Percentiles rank a stretch among this genome's conserved stretches.
phyloP scores from a whole-genome alignment of 2,329 filamentous ascomycete genomes.

The Monosporascus sp. region DNA sequence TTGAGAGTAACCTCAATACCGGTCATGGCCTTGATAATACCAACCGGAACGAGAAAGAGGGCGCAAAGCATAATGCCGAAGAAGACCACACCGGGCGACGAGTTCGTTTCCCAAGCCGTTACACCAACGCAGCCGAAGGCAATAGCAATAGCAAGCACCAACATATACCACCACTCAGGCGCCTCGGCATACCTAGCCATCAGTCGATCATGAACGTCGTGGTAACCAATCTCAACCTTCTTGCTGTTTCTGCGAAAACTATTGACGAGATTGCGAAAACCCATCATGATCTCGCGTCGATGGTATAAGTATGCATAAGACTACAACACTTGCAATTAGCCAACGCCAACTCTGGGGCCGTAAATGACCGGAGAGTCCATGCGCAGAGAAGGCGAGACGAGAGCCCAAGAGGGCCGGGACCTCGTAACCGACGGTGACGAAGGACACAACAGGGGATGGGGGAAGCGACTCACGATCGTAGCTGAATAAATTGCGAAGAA shows the following conservation, averaged over 20 bases:
- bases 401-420: too few relatives aligned
- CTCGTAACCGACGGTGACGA: too few relatives aligned
- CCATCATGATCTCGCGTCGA: slow-evolving; percentile 44
- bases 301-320: slow-evolving; percentile 49
- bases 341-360: not conserved
- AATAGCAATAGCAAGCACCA: slow-evolving; percentile 38
- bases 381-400: not conserved
- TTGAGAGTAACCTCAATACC: slow-evolving; percentile 48
- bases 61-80: slow-evolving; percentile 45
- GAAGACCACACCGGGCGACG: slow-evolving; percentile 46
- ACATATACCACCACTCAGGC: slow-evolving; percentile 51
- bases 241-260: slow-evolving; percentile 38
- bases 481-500: slow-evolving; percentile 53
- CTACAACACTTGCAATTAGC: not conserved
- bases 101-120: slow-evolving; percentile 45
- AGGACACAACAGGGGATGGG: not conserved
- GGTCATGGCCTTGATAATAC: slow-evolving; percentile 50
- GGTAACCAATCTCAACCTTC: slow-evolving; percentile 24
- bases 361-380: not conserved
- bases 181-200: slow-evolving; percentile 32
- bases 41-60: slow-evolving; percentile 47
- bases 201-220: slow-evolving; percentile 20
- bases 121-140: slow-evolving; percentile 43
- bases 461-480: slow-evolving; percentile 26
- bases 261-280: slow-evolving; percentile 42